Conservation (phyloP, 192 early-diverging fungal genomes). For the Backusella liffmaniae region DNA sequence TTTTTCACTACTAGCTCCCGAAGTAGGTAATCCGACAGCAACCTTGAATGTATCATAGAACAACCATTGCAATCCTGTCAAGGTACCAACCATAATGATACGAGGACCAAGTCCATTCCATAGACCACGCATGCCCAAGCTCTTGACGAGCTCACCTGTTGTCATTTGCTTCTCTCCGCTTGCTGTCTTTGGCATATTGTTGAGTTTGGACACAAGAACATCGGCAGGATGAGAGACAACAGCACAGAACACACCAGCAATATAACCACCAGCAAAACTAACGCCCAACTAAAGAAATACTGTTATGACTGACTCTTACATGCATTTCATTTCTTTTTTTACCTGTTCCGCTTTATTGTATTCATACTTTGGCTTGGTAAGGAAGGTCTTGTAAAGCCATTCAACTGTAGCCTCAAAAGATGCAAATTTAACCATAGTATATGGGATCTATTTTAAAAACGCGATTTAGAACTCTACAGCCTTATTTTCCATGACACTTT, state of each 20-base stretch:
- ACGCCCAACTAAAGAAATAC: conserved; percentile 46
- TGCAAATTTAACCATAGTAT: conserved; percentile 86
- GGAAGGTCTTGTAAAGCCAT: conserved; percentile 59
- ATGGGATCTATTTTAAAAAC: conserved; percentile 45
- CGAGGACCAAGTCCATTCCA: conserved; percentile 84
- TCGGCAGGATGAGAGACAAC: conserved; percentile 92
- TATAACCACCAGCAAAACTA: conserved; percentile 82
- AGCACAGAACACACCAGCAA: conserved; percentile 86
- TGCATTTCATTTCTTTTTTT: not conserved
- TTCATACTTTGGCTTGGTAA: conserved; percentile 64
- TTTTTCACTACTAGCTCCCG: not conserved
- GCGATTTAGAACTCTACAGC: no score
- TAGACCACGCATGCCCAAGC: conserved; percentile 62
- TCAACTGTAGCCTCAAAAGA: conserved; percentile 78
- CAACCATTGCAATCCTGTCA: conserved; percentile 84
- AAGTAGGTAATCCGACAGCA: conserved; percentile 32
- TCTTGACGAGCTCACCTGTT: conserved; percentile 38
- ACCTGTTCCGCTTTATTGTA: conserved; percentile 74
- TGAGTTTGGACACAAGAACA: conserved; percentile 67
- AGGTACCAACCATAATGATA: conserved; percentile 91
- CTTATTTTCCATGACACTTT: not conserved
- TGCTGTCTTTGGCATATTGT: conserved; percentile 23
- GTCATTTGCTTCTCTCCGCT: conserved; percentile 28
- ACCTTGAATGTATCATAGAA: conserved; percentile 85
- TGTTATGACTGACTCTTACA: not conserved